Percentiles rank a stretch among this genome's conserved stretches.
Evolutionary conservation across 345 rosid genomes (phyloP).

Genomic region (Rhizophora apiculata): DNA sequence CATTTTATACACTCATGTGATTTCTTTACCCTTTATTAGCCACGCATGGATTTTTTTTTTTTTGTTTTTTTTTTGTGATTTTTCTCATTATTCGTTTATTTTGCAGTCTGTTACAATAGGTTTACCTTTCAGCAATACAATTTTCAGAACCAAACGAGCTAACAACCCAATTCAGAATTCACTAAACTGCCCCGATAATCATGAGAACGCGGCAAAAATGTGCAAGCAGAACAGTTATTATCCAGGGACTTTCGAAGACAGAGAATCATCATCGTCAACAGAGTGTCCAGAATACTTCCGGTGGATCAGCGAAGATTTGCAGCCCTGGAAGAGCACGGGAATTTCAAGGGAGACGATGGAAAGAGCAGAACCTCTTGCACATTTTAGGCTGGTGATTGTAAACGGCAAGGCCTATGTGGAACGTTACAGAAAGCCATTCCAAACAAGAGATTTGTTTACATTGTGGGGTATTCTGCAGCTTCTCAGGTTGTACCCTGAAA

Average conservation of each 20-base stretch:
- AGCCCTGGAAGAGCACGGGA: conserved; percentile 49
- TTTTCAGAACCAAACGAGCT: too few species aligned
- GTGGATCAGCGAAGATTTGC: conserved; percentile 60
- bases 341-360: conserved; percentile 52
- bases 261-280: background rate
- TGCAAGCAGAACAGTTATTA: too few species aligned
- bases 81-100: too few species aligned
- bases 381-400: conserved; percentile 47
- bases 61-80: too few species aligned
- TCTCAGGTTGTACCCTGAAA: conserved; percentile 62
- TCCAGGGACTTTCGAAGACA: background rate
- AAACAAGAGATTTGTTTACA: conserved; percentile 61
- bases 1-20: too few species aligned
- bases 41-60: too few species aligned
- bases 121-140: too few species aligned
- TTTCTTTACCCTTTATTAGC: too few species aligned
- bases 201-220: too few species aligned
- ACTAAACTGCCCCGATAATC: too few species aligned
- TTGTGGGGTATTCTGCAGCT: conserved; percentile 73
- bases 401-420: conserved; percentile 49
- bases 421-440: conserved; percentile 35
- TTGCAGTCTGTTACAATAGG: too few species aligned
- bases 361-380: conserved; percentile 33
- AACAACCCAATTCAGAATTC: too few species aligned
- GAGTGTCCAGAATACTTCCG: conserved; percentile 62